Evolutionary conservation across 257 asterid genomes (phyloP).

Genomic region (Oldenlandia corymbosa): DNA sequence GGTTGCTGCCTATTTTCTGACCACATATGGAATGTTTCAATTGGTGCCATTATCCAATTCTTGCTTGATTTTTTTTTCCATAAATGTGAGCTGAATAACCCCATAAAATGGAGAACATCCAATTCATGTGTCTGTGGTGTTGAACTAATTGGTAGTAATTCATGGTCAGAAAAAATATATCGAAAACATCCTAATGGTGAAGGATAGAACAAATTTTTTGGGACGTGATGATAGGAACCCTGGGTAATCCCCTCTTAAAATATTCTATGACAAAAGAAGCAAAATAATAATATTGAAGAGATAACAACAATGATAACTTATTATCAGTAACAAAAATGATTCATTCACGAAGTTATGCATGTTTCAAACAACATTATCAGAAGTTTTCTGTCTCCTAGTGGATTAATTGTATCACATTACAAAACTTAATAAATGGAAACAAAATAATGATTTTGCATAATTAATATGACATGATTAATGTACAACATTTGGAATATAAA

Average conservation of each 20-base stretch:
- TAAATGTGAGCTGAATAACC: constrained; percentile 39
- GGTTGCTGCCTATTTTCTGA: not conserved
- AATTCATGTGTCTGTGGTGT: constrained; percentile 28
- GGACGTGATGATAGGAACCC: constrained; percentile 66
- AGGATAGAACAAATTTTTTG: constrained; percentile 39
- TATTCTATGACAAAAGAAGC: constrained; percentile 33
- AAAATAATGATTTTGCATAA: no score
- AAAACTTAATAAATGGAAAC: no score
- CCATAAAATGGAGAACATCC: constrained; percentile 62
- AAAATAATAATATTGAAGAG: no score
- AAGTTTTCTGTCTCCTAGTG: no score
- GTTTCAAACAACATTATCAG: no score
- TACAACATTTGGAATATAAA: no score
- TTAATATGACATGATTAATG: no score
- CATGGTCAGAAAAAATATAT: constrained; percentile 30
- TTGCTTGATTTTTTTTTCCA: constrained; percentile 24
- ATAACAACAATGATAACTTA: no score
- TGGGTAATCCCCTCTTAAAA: constrained; percentile 51
- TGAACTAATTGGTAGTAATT: constrained; percentile 17
- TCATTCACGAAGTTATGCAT: no score
- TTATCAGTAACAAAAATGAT: no score
- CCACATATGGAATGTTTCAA: constrained; percentile 34
- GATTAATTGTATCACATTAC: no score
- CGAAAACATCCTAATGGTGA: constrained; percentile 58
- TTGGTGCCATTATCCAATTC: constrained; percentile 38